Conservation (phyloP, 106 monocot species). For the Gastrodia elata region DNA sequence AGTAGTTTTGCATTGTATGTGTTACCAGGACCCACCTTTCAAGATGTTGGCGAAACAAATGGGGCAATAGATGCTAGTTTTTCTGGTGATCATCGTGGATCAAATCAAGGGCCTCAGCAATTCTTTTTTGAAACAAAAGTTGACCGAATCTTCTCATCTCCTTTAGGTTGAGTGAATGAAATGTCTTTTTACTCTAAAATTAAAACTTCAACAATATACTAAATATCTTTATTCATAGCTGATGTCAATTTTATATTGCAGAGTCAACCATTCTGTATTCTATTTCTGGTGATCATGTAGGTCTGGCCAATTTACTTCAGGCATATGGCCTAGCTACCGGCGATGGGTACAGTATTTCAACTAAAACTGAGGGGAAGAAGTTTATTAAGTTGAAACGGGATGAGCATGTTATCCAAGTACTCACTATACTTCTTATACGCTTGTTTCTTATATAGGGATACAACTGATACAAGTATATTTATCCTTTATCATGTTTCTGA, state of each 20-base stretch:
- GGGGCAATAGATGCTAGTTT: slow-evolving; percentile 72
- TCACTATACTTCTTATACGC: neutral
- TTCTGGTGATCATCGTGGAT: slow-evolving; percentile 38
- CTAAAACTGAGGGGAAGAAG: slow-evolving; percentile 85
- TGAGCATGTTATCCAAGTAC: slow-evolving; percentile 82
- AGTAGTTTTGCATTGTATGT: slow-evolving; percentile 52
- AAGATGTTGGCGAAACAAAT: slow-evolving; percentile 49
- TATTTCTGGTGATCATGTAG: slow-evolving; percentile 75
- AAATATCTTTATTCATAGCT: slow-evolving; percentile 9
- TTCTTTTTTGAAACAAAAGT: slow-evolving; percentile 81
- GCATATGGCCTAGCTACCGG: slow-evolving; percentile 61
- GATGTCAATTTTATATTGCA: slow-evolving; percentile 17
- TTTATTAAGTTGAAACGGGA: slow-evolving; percentile 76
- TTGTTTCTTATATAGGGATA: neutral
- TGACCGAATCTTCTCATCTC: slow-evolving; percentile 84
- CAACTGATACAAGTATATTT: neutral
- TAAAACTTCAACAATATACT: neutral
- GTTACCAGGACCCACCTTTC: slow-evolving; percentile 24
- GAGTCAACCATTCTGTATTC: slow-evolving; percentile 86
- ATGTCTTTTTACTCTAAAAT: neutral
- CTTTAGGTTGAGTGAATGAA: slow-evolving; percentile 43
- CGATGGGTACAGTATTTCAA: slow-evolving; percentile 58
- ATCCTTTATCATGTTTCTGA: neutral
- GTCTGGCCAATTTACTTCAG: slow-evolving; percentile 70
- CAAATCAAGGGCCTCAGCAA: slow-evolving; percentile 44